Conservation (phyloP, 2,329 filamentous ascomycete species). For the Apiospora kogelbergensis region DNA sequence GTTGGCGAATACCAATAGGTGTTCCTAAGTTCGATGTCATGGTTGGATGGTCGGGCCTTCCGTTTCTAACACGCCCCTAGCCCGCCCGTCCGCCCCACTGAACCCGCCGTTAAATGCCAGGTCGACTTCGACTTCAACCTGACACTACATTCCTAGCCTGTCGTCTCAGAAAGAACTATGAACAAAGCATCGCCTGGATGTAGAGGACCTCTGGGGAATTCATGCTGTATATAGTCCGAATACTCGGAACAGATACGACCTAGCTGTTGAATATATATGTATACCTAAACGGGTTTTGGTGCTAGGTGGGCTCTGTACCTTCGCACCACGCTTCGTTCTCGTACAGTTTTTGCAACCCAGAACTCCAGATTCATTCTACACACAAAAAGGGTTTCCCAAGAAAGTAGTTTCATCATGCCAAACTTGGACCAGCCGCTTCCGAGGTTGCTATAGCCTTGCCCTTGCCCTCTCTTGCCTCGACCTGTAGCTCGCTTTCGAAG, state of each 20-base stretch:
- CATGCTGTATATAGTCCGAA: too few relatives aligned
- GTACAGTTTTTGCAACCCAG: neutral
- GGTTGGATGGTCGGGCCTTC: neutral
- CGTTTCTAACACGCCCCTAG: neutral
- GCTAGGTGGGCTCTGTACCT: neutral
- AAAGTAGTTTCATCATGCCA: neutral
- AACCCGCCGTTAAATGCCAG: neutral
- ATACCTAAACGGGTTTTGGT: neutral
- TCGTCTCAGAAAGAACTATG: too few relatives aligned
- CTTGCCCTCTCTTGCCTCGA: constrained; percentile 47
- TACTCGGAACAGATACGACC: too few relatives aligned
- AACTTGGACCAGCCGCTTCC: constrained; percentile 18
- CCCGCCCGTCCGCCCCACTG: neutral
- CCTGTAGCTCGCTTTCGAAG: constrained; percentile 55
- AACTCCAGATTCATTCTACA: neutral
- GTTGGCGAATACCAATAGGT: constrained; percentile 1
- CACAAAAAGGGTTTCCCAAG: neutral
- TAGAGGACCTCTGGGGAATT: too few relatives aligned
- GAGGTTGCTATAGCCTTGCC: neutral
- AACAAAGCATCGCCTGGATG: neutral
- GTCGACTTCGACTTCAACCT: neutral
- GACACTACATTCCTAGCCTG: constrained; percentile 12
- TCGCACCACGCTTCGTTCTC: neutral
- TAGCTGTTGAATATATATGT: neutral
- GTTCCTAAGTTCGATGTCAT: constrained; percentile 3